Conservation (phyloP, 305 asterid genomes). For the Ilex paraguariensis region DNA sequence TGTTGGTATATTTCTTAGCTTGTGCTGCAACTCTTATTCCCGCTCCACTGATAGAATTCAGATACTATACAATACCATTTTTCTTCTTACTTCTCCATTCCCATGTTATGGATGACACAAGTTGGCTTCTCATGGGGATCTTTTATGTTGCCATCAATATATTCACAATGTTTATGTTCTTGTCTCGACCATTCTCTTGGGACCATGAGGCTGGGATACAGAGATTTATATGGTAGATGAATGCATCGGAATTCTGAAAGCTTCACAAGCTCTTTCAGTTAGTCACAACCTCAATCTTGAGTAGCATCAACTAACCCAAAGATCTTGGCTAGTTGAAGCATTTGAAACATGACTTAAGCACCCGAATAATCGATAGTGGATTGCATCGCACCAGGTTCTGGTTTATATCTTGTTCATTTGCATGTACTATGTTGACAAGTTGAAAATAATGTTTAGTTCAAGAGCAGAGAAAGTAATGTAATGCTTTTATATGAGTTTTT, state of each 20-base stretch:
- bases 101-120: slow-evolving; percentile 32
- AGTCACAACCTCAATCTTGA: too few species aligned
- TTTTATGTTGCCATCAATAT: slow-evolving; percentile 47
- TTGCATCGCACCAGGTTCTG: too few species aligned
- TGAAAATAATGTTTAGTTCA: too few species aligned
- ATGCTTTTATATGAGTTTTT: too few species aligned
- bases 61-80: slow-evolving; percentile 92
- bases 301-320: too few species aligned
- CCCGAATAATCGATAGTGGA: too few species aligned
- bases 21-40: slow-evolving; percentile 83
- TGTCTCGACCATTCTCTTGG: slow-evolving; percentile 82
- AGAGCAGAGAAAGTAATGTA: too few species aligned
- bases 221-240: slow-evolving; percentile 74
- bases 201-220: slow-evolving; percentile 69
- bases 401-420: too few species aligned
- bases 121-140: slow-evolving; percentile 59
- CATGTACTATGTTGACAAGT: too few species aligned
- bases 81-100: slow-evolving; percentile 63
- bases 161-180: slow-evolving; percentile 81
- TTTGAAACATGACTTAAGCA: too few species aligned
- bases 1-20: slow-evolving; percentile 53
- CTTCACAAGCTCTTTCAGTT: too few species aligned
- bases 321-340: too few species aligned
- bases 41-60: slow-evolving; percentile 84
- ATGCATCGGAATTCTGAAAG: neutral